A percentile compares a stretch with the other conserved stretches of the same genome.
Evolutionary conservation across 768 basidiomycete genomes (phyloP).

Genomic region (Trametes coccinea): DNA sequence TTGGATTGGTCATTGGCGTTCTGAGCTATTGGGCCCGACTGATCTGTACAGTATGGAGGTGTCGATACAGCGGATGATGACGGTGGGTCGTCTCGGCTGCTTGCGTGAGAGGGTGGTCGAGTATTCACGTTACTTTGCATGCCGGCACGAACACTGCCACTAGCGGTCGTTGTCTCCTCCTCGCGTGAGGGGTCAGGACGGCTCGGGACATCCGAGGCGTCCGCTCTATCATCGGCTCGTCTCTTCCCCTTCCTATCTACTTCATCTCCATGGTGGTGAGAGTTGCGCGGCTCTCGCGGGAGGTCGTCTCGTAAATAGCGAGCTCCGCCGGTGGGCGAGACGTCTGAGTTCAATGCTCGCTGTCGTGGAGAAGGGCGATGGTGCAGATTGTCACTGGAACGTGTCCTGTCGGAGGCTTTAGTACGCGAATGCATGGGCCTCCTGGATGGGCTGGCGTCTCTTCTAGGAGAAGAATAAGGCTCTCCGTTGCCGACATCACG

Average conservation of each 20-base stretch:
- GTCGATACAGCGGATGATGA: constrained; percentile 8
- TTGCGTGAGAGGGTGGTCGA: not conserved
- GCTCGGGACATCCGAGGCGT: not conserved
- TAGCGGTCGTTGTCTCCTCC: not conserved
- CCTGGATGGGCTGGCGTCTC: not conserved
- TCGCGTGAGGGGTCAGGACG: not conserved
- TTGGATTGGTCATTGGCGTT: not conserved
- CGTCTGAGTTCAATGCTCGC: not conserved
- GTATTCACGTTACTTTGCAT: constrained; percentile 1
- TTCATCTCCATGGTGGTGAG: not conserved
- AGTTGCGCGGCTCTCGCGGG: not conserved
- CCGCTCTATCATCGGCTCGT: constrained; percentile 15
- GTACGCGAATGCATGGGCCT: not conserved
- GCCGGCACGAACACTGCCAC: constrained; percentile 16
- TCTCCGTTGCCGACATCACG: not conserved
- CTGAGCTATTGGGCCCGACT: not conserved
- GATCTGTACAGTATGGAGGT: not conserved
- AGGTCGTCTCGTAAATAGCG: not conserved
- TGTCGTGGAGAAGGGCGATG: not conserved
- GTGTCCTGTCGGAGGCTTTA: not conserved
- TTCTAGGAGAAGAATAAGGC: not conserved
- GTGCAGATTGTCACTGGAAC: not conserved
- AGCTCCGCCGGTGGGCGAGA: not conserved
- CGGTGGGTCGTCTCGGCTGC: not conserved
- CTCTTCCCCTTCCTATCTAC: constrained; percentile 18